Conservation (phyloP, 2,329 filamentous ascomycete genomes). For the Penicillium sp. region DNA sequence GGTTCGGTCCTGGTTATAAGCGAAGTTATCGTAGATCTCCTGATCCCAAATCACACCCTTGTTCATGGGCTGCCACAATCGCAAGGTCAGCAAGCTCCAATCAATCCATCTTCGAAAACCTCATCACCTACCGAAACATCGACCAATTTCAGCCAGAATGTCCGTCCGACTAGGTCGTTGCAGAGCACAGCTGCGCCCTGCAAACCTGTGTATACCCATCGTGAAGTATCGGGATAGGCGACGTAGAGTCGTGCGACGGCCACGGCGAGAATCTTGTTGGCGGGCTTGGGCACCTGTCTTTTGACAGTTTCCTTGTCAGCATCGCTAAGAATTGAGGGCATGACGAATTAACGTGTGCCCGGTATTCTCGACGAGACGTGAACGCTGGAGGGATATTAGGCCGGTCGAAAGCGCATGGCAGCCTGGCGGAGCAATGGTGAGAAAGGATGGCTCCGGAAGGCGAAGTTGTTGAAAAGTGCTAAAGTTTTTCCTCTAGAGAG, state of each 20-base stretch:
- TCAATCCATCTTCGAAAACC: slow-evolving; percentile 1
- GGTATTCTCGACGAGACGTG: slow-evolving; percentile 5
- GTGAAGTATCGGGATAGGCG: slow-evolving; percentile 74
- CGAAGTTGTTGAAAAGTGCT: slow-evolving; percentile 5
- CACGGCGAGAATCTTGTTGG: slow-evolving; percentile 96
- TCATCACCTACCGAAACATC: slow-evolving; percentile 73
- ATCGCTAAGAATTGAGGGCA: slow-evolving; percentile 70
- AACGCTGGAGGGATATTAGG: slow-evolving; percentile 6
- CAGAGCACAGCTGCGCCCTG: slow-evolving; percentile 88
- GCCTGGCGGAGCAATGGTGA: slow-evolving; percentile 13
- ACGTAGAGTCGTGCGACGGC: slow-evolving; percentile 91
- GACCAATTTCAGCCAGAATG: slow-evolving; percentile 95
- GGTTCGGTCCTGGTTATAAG: slow-evolving; percentile 92
- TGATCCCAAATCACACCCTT: slow-evolving; percentile 94
- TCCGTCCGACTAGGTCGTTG: slow-evolving; percentile 90
- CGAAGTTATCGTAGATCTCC: slow-evolving; percentile 92
- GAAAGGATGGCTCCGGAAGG: slow-evolving; percentile 14
- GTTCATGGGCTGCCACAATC: slow-evolving; percentile 55
- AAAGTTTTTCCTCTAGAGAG: background rate
- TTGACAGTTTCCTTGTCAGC: slow-evolving; percentile 96
- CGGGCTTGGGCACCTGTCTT: slow-evolving; percentile 83
- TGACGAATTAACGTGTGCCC: slow-evolving; percentile 25
- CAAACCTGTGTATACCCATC: slow-evolving; percentile 91
- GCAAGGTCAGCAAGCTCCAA: slow-evolving; percentile 7
- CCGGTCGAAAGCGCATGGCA: slow-evolving; percentile 17